phyloP scores from a whole-genome alignment of 2,329 filamentous ascomycete genomes.

The Pseudogymnoascus sp. region DNA sequence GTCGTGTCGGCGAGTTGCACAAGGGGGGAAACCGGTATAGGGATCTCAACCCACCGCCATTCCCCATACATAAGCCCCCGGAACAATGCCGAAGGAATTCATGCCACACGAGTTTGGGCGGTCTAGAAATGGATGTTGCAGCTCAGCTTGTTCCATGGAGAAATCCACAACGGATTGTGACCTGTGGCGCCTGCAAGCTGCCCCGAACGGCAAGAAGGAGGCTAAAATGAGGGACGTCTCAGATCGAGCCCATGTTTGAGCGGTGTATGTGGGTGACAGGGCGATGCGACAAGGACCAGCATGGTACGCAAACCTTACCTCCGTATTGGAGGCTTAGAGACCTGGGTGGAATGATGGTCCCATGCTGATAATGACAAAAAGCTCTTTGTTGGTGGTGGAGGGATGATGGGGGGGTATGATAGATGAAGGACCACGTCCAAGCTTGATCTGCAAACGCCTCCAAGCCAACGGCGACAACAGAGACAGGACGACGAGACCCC shows the following conservation, averaged over 20 bases:
- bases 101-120: not conserved
- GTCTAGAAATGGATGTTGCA: constrained; percentile 5
- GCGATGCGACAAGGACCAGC: constrained; percentile 1
- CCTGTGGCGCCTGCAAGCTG: not conserved
- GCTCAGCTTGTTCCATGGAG: not conserved
- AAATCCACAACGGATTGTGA: constrained; percentile 5
- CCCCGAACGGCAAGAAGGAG: constrained; percentile 1
- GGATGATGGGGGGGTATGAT: not conserved
- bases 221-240: constrained; percentile 8
- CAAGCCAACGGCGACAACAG: constrained; percentile 1
- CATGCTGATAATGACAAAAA: constrained; percentile 1
- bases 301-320: constrained; percentile 1
- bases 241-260: constrained; percentile 6
- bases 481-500: not conserved
- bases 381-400: not conserved
- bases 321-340: not conserved
- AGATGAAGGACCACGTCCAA: constrained; percentile 4
- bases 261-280: constrained; percentile 4
- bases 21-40: not conserved
- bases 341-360: not conserved
- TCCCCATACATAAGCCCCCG: not conserved
- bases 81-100: not conserved
- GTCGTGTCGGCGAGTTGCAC: not conserved
- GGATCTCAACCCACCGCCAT: not conserved
- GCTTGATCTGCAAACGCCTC: constrained; percentile 7